phyloP scores from a whole-genome alignment of 2,329 filamentous ascomycete species.

The Colletotrichum sp. region DNA sequence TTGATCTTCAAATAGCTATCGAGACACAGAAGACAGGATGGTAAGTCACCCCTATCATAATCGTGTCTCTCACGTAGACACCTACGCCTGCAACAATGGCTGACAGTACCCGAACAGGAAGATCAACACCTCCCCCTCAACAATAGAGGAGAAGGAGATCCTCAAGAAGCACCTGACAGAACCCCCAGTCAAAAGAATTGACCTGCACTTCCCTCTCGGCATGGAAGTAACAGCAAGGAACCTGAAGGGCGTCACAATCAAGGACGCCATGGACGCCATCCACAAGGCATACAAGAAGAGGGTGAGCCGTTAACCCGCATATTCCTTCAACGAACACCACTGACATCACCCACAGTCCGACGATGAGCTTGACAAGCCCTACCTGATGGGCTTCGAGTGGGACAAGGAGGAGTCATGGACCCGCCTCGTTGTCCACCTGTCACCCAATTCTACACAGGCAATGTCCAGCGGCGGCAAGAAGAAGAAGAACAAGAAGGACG shows the following conservation, averaged over 20 bases:
- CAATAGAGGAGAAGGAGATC: conserved; percentile 82
- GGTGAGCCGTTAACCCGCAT: conserved; percentile 55
- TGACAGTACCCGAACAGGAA: conserved; percentile 65
- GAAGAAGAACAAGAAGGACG: conserved; percentile 61
- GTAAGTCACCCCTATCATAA: conserved; percentile 55
- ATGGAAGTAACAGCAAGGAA: conserved; percentile 90
- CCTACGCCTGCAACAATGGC: background rate
- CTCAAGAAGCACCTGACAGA: conserved; percentile 82
- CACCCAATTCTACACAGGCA: conserved; percentile 57
- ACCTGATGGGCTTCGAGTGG: conserved; percentile 96
- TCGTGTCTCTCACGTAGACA: background rate
- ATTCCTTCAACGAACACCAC: background rate
- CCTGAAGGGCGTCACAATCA: conserved; percentile 93
- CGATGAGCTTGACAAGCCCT: conserved; percentile 86
- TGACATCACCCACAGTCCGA: conserved; percentile 67
- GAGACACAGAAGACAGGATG: conserved; percentile 90
- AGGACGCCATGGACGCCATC: conserved; percentile 94
- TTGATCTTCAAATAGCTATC: conserved; percentile 73
- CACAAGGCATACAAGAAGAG: conserved; percentile 97
- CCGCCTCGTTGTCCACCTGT: conserved; percentile 81
- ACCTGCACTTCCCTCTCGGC: conserved; percentile 88
- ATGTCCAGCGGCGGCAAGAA: conserved; percentile 57
- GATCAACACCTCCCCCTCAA: conserved; percentile 83
- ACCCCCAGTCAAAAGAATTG: conserved; percentile 91
- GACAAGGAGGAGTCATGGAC: conserved; percentile 93